These are phyloP conservation scores for Boletus rubropictus DNA, from an alignment of 768 basidiomycete genomes.

Conservation along the genomic window DNA sequence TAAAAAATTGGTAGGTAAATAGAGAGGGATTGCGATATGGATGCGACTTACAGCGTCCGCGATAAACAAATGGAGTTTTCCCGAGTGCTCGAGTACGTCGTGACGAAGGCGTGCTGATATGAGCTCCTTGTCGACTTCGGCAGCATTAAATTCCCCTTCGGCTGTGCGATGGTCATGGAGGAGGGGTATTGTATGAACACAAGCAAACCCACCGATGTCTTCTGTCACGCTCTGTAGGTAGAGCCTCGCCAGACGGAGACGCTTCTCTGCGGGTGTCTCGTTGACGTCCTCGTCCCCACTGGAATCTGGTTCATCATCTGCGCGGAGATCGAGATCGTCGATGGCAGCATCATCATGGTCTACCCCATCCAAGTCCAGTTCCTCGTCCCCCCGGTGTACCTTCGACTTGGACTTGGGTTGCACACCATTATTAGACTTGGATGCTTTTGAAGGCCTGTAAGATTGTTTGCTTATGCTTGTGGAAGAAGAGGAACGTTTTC, in stretches of 20 bases:
- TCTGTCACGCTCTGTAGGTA: conserved; percentile 85
- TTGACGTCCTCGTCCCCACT: conserved; percentile 81
- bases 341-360: conserved; percentile 48
- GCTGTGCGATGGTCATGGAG: conserved; percentile 31
- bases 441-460: conserved; percentile 1
- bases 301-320: conserved; percentile 47
- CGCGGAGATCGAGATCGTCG: conserved; percentile 72
- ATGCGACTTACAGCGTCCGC: conserved; percentile 56
- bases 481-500: conserved; percentile 44
- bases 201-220: conserved; percentile 48
- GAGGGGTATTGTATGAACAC: neutral
- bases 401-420: conserved; percentile 19
- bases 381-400: conserved; percentile 45
- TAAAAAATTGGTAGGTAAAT: neutral
- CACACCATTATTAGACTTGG: conserved; percentile 25
- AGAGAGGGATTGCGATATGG: neutral
- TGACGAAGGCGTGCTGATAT: conserved; percentile 86
- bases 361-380: conserved; percentile 58
- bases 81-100: conserved; percentile 86
- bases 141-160: conserved; percentile 91
- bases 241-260: conserved; percentile 82
- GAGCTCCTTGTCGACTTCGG: conserved; percentile 90
- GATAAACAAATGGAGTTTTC: conserved; percentile 78
- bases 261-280: conserved; percentile 91
- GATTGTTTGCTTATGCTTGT: conserved; percentile 26